These are phyloP conservation scores for Pecoramyces ruminantium DNA, from an alignment of 192 early-diverging fungal species.

Conservation along the genomic window DNA sequence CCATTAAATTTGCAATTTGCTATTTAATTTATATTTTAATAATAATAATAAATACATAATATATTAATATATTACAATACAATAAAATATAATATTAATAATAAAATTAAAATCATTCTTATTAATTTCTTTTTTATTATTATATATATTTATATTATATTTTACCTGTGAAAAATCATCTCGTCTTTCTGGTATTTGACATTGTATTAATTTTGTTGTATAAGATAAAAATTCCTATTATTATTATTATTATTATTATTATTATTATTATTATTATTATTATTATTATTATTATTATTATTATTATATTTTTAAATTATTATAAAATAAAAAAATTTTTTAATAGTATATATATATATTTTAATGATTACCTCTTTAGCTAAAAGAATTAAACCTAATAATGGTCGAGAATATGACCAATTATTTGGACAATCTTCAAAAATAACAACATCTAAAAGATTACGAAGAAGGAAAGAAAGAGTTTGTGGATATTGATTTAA, in stretches of 20 bases:
- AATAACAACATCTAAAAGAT: slow-evolving; percentile 53
- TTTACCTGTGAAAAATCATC: neutral
- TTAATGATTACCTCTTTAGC: slow-evolving; percentile 38
- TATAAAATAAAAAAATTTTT: too few relatives aligned
- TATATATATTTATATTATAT: too few relatives aligned
- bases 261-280: too few relatives aligned
- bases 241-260: too few relatives aligned
- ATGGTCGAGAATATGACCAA: slow-evolving; percentile 67
- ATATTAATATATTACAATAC: too few relatives aligned
- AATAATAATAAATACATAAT: too few relatives aligned
- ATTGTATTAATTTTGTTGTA: neutral
- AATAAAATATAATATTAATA: too few relatives aligned
- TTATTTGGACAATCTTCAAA: slow-evolving; percentile 68
- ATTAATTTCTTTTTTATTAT: too few relatives aligned
- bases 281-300: too few relatives aligned
- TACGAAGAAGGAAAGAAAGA: slow-evolving; percentile 38
- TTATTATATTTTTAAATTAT: too few relatives aligned
- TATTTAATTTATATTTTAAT: neutral
- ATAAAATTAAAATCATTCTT: too few relatives aligned
- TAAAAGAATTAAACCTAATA: slow-evolving; percentile 60
- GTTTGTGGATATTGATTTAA: slow-evolving; percentile 38
- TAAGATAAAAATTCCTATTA: neutral
- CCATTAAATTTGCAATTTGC: neutral
- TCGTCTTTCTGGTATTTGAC: neutral
- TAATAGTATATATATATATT: too few relatives aligned